These are phyloP conservation scores for Trametes cingulata DNA, from an alignment of 768 basidiomycete species.

Conservation along the genomic window DNA sequence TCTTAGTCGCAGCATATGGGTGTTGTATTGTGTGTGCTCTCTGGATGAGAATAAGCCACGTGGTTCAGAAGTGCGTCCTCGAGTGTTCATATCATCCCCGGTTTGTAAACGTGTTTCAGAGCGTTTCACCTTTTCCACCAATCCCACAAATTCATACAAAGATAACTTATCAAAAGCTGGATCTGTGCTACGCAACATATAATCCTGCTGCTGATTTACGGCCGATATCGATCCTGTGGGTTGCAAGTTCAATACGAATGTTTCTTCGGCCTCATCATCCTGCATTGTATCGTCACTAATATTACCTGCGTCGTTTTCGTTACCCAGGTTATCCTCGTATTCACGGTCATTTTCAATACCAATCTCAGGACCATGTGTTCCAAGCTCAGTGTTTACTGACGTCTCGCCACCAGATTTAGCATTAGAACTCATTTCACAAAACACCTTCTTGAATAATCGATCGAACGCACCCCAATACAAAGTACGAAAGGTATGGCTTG, in stretches of 20 bases:
- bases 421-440: not conserved
- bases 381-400: not conserved
- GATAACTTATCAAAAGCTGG: not conserved
- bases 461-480: constrained; percentile 12
- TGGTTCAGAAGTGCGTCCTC: too few relatives aligned
- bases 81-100: too few relatives aligned
- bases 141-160: not conserved
- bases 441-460: not conserved
- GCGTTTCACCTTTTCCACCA: not conserved
- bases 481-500: constrained; percentile 15
- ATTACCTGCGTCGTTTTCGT: not conserved
- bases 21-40: constrained; percentile 3
- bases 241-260: not conserved
- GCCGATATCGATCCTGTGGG: not conserved
- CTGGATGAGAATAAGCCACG: not conserved
- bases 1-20: constrained; percentile 1
- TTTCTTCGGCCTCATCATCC: not conserved
- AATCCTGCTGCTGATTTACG: not conserved
- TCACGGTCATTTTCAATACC: too few relatives aligned
- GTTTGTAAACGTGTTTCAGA: too few relatives aligned
- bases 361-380: not conserved
- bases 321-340: too few relatives aligned
- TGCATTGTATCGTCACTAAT: not conserved
- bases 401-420: not conserved
- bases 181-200: not conserved